Evolutionary conservation across 768 basidiomycete genomes (phyloP).

Genomic region (Lactarius akahatsu): DNA sequence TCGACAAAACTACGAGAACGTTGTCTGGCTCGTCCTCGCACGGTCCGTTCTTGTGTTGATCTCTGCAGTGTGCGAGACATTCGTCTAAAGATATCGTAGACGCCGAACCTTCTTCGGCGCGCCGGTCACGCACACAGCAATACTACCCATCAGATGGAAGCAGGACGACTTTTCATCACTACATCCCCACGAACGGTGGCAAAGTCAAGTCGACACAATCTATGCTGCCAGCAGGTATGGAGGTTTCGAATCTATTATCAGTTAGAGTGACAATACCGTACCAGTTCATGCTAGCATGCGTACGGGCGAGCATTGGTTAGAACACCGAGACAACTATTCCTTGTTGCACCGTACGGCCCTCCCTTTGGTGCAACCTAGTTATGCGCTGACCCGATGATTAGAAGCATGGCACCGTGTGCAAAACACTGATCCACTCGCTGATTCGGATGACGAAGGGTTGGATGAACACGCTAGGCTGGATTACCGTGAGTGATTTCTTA

Average conservation of each 20-base stretch:
- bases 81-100: constrained; percentile 3
- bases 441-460: constrained; percentile 70
- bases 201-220: constrained; percentile 20
- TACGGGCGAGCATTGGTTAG: constrained; percentile 18
- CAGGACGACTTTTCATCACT: constrained; percentile 31
- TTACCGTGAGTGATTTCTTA: constrained; percentile 50
- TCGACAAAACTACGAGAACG: constrained; percentile 39
- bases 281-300: constrained; percentile 25
- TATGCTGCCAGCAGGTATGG: constrained; percentile 25
- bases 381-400: constrained; percentile 35
- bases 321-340: constrained; percentile 34
- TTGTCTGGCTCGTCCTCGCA: constrained; percentile 27
- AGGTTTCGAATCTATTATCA: not conserved
- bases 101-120: constrained; percentile 22
- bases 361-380: constrained; percentile 9
- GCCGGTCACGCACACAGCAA: constrained; percentile 26
- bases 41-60: constrained; percentile 18
- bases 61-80: not conserved
- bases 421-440: constrained; percentile 61
- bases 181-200: constrained; percentile 26
- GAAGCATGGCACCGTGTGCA: constrained; percentile 73
- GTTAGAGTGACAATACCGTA: constrained; percentile 8
- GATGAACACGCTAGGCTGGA: constrained; percentile 64
- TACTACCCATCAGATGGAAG: constrained; percentile 27
- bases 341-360: constrained; percentile 45